Evolutionary conservation across 768 basidiomycete genomes (phyloP), one percentile per base, ranked within the genome.

Genomic region (Amanita fuliginea): DNA sequence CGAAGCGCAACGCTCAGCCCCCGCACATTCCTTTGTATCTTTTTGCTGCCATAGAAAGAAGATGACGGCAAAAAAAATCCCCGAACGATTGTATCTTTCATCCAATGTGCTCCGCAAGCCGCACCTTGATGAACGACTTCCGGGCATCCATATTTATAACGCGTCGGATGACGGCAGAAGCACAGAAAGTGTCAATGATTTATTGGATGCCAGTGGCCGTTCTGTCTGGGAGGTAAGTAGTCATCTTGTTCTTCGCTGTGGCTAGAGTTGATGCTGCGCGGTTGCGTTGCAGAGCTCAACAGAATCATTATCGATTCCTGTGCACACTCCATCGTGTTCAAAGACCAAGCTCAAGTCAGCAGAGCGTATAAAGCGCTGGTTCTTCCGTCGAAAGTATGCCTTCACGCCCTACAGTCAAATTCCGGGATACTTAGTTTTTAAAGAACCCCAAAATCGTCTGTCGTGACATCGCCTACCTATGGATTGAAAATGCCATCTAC

Each of bases 311-410:
- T 3, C 35, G 1, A 9, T 35, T 3, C 2, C 16, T 18, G 16
- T 14, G 6, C 21, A 28, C 21, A 26, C 33, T 9, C 28, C 16
- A n/a, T 13, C 10, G 16, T 18, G 13, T 26, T 6, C 11, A 24
- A 19, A 48, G 6, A n/a, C 22, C 11, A 34, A 5, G 4, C 10
- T 41, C 7, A 49, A 49, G 28, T 49, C 48, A 24, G 9, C 48
- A 1, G n/a, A 14, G 19, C 28, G 40, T 18, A 42, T 50, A 14
- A 50, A 33, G 21, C 13, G 22, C 5, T 42, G 49, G 49, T 50
- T 50, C 21, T 26, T 35, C 14, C 49, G 41, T 28, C 26, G 39
- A 50, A 43, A 32, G 49, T 50, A 50, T 43, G 32, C 4, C 14
- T 9, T n/a, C 5, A 28, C 3, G 6, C 16, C 6, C 6, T 32